Conservation (phyloP, 169 alveolate species). For the Miamiensis avidus region DNA sequence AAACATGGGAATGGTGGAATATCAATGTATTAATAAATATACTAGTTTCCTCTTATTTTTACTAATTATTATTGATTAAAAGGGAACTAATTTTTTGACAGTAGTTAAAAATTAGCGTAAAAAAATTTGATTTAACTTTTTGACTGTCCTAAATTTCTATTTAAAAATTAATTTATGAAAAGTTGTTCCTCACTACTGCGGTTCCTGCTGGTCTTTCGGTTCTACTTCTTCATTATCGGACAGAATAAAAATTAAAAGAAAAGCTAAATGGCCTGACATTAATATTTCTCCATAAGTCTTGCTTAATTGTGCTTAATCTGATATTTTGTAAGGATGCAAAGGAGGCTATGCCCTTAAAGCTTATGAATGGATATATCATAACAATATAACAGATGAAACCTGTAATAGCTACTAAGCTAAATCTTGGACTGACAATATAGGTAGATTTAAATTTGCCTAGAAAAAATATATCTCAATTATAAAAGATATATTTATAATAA, state of each 20-base stretch:
- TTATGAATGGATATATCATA: no score
- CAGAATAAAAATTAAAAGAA: conserved; percentile 67
- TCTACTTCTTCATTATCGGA: conserved; percentile 65
- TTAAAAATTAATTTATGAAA: no score
- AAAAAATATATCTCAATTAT: no score
- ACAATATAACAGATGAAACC: neutral
- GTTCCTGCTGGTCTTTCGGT: conserved; percentile 82
- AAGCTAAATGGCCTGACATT: conserved; percentile 72
- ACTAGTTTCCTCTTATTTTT: no score
- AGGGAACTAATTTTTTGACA: no score
- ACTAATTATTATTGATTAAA: no score
- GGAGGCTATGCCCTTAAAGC: neutral
- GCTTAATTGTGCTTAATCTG: conserved; percentile 56
- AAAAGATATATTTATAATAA: no score
- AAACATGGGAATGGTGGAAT: no score
- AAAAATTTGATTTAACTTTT: no score
- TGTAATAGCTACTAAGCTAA: neutral
- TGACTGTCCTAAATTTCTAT: no score
- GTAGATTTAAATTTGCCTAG: no score
- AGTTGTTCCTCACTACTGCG: conserved; percentile 78
- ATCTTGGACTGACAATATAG: neutral
- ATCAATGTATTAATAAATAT: no score
- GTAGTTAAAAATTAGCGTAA: conserved; percentile 72
- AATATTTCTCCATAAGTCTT: conserved; percentile 62
- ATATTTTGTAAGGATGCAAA: conserved; percentile 8